These are phyloP conservation scores for Effrenium voratum DNA, from an alignment of 73 alveolate species.

Conservation along the genomic window DNA sequence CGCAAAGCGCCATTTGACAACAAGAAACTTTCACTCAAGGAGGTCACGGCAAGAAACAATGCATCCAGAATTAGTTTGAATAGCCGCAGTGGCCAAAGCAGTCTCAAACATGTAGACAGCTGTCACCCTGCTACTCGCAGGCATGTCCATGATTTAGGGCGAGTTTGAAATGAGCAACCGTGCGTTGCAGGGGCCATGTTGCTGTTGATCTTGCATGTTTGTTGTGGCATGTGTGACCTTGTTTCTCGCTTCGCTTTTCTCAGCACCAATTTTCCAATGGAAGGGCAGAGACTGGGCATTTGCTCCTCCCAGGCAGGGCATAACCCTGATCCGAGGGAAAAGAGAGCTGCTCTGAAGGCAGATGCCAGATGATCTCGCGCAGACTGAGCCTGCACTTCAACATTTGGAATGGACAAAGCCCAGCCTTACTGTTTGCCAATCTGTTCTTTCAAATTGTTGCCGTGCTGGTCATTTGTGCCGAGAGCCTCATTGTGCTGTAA, in stretches of 20 bases:
- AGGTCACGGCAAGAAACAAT: not conserved
- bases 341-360: not conserved
- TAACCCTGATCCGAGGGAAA: not conserved
- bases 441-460: too few relatives aligned
- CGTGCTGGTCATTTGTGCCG: not conserved
- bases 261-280: not conserved
- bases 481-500: not conserved
- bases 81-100: not conserved
- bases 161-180: not conserved
- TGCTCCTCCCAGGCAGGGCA: not conserved
- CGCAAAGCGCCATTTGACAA: not conserved
- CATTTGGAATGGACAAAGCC: slow-evolving; percentile 80
- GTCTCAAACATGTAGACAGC: not conserved
- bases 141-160: not conserved
- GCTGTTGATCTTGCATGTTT: too few relatives aligned
- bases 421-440: too few relatives aligned
- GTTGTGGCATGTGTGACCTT: not conserved
- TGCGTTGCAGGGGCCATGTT: not conserved
- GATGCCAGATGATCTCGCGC: slow-evolving; percentile 62
- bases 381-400: slow-evolving; percentile 26
- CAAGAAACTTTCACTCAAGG: not conserved
- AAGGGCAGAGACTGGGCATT: not conserved
- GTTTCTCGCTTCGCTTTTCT: not conserved
- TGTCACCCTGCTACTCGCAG: not conserved
- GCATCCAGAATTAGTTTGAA: not conserved